Base-by-base conservation (phyloP, 1,139 yeast genomes). In the Magnusiomyces sp. region DNA sequence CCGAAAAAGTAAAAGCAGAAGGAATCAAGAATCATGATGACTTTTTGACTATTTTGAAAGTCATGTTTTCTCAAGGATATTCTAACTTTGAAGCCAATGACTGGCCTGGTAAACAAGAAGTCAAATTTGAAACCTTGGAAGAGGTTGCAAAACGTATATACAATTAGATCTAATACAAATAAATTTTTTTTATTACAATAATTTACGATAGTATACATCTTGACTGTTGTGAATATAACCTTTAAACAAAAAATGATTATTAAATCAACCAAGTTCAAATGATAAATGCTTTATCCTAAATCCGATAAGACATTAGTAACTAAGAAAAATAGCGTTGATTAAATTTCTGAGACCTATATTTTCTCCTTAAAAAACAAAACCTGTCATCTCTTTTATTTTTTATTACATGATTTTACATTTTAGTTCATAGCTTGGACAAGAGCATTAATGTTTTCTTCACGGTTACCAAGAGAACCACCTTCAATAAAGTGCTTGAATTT, bases 391-490 rank as follows among this genome's bases (percentile, higher is more conserved):
- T n/a, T n/a, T n/a, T n/a, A n/a, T n/a, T n/a, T n/a, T n/a, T n/a
- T n/a, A n/a, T n/a, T n/a, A n/a, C n/a, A n/a, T n/a, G n/a, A n/a
- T n/a, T n/a, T n/a, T n/a, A n/a, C n/a, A n/a, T n/a, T 17, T 43
- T 43, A 43, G 45, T 43, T 43, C 45, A 43, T 43, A 32, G 94
- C 88, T 82, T 90, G 89, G 73, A 92, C 90, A 76, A 94, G 86
- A 74, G 87, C 85, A 83, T 92, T 92, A 79, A 92, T 92, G 88
- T 80, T 84, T 71, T 90, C 87, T 79, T 92, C 98, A 78, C 97
- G 89, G 95, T 92, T 90, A 83, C 98, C 98, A 74, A 90, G 81
- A 78, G 96, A 86, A 82, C 98, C 98, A 80, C 98, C 97, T 81
- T 90, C 97, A 81, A 92, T 87, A 74, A 87, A 92, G 80, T 92